Evolutionary conservation across 257 asterid genomes (phyloP), one percentile per base, ranked within the genome.

Genomic region (Osmanthus fragrans): DNA sequence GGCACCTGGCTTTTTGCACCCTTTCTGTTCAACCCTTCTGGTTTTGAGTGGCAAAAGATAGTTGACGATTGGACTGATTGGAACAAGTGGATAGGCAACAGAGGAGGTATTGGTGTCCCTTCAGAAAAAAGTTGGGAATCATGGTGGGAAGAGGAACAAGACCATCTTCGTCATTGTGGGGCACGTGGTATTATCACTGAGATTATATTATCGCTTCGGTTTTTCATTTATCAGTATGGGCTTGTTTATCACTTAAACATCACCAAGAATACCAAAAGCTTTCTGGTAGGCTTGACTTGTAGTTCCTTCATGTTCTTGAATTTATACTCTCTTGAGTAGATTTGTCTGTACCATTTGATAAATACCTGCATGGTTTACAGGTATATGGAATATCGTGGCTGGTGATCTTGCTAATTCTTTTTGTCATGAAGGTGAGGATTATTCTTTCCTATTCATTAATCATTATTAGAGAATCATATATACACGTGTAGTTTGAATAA

Each of bases 131-230:
- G 99, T 87, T 95, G 99, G 99, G 99, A 95, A 82, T 95, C 99
- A 70, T 95, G 99, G 99, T 95, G 99, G 99, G 97, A 95, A 64
- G 97, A 95, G 88, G 99, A 95, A 84, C 99, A 95, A 86, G 98
- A 95, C 65, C 99, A 93, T 89, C 97, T 95, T 80, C 96, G 89
- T 63, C 94, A 92, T 77, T 89, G 98, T 47, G 99, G 99, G 74
- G 82, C 85, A 71, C 99, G 98, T 34, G 99, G 99, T 73, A 89
- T 86, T 70, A 72, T 88, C 47, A 86, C 96, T 34, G 99, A 95
- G 88, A 93, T 95, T 39, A 6, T 95, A 56, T 77, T 95, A 82
- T 78, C 99, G 25, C 76, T 93, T 29, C 83, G 99, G 67, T 95
- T 95, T 87, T 95, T 95, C 82, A 82, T 95, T 85, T 92, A 92